Base-by-base conservation (phyloP, 1,284 basidiomycete species). In the Lignosus rhinocerotis region DNA sequence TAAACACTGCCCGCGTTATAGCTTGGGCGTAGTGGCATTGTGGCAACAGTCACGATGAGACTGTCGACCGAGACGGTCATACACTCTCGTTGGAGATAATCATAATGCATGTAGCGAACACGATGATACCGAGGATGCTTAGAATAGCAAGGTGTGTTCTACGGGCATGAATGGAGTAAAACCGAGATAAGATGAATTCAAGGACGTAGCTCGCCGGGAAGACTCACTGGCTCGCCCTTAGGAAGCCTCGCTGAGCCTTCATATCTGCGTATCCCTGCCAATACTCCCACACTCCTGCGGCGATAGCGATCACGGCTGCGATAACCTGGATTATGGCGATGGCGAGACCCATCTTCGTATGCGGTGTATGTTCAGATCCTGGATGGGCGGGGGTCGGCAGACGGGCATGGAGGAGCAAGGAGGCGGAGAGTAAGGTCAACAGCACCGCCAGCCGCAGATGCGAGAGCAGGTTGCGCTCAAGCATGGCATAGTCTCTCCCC, bases 401-500 rank as follows among this genome's bases (percentile, higher is more conserved):
- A 21, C 85, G 82, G 32, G 79, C 77, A 43, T 78, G 78, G 12
- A 90, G 79, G 21, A 90, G 74, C 48, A 87, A 73, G 14, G 87
- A 88, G 30, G 84, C 82, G 3, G 84, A 82, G 9, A 89, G 72
- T 2, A 90, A 73, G 7, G 80, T 80, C 12, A 90, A 74, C n/a
- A 90, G 73, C 14, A 88, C 73, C 10, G 82, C 84, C 31, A 90
- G 78, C 66, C 83, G 86, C 55, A 87, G 60, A 67, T 90, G 84
- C 0, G 87, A 80, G 25, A 90, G 76, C 48, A 88, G 73, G 65
- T 90, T 90, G 52, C 88, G 78, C 70, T 90, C 88, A 10, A 90
- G 78, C 87, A 90, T 88, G 69, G 82, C 85, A 61, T 82, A 88
- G 68, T 90, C 88, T 65, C 88, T 78, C 12, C 85, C 85, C 14